Evolutionary conservation across 306 rosid species (phyloP), one percentile per base, ranked within the genome.

Genomic region (Nissolia schottii): DNA sequence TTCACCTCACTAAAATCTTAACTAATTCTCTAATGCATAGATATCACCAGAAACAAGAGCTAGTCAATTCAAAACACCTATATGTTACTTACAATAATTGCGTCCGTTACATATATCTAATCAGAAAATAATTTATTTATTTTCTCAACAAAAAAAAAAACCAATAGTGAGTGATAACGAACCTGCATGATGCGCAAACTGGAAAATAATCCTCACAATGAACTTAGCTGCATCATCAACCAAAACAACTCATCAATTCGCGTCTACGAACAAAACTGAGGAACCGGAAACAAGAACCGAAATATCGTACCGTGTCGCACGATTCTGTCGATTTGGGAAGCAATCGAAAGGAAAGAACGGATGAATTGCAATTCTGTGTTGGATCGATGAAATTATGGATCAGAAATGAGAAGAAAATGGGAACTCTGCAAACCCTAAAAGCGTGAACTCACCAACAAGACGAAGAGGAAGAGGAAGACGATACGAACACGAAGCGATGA

Each of bases 181-280:
- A 86, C 93, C 96, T 90, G 96, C 96, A 90, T 88, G 34, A 59
- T 8, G 45, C 25, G 27, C 51, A 29, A 50, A 23, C 23, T 41
- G 67, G 38, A 27, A 22, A 16, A 27, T 31, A 25, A 61, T 55
- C 59, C 73, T 70, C 24, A 6, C 62, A 74, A 40, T 45, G 74
- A 63, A 75, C 41, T 75, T 4, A 58, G 61, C 70, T 60, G 76
- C 71, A 41, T 11, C 27, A 51, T 72, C 57, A 41, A 54, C 27
- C 71, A 67, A 34, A 53, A 34, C 1, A 24, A 14, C 1, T 71
- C 5, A 46, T 28, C 3, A 54, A 54, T 35, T 28, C 15, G 63
- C 0, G 24, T 16, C 5, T 5, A 14, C 5, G 28, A 56, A 55
- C 53, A 37, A 79, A 69, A 27, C 61, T 58, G 71, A 66, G 51